Evolutionary conservation across 2,329 filamentous ascomycete species (phyloP).

Genomic region (Alternaria sp.): DNA sequence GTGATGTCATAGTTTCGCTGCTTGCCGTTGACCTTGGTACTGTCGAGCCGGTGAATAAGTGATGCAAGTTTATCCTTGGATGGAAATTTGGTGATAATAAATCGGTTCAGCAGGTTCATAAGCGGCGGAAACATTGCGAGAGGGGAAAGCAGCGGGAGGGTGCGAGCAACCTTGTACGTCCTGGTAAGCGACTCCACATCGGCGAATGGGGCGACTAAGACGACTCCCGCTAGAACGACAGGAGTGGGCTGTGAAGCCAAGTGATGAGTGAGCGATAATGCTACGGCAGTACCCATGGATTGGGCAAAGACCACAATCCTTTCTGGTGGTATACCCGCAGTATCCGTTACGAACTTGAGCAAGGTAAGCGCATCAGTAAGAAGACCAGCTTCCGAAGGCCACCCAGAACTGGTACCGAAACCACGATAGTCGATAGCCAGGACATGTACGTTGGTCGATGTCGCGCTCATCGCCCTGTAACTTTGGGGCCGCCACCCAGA

Average conservation of each 20-base stretch:
- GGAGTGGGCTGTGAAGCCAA: conserved; percentile 53
- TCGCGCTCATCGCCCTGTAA: conserved; percentile 61
- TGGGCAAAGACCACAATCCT: conserved; percentile 66
- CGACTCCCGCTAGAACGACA: conserved; percentile 59
- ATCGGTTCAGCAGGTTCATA: conserved; percentile 52
- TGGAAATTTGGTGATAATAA: conserved; percentile 60
- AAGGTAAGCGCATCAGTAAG: conserved; percentile 61
- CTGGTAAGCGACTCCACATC: conserved; percentile 61
- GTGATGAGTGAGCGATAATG: conserved; percentile 53
- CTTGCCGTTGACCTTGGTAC: conserved; percentile 36
- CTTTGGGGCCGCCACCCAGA: conserved; percentile 62
- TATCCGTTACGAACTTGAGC: conserved; percentile 61
- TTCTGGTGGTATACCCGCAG: conserved; percentile 59
- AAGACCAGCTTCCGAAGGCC: conserved; percentile 62
- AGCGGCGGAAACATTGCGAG: conserved; percentile 55
- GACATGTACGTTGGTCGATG: conserved; percentile 61
- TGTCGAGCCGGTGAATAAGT: conserved; percentile 48
- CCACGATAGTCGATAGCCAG: conserved; percentile 68
- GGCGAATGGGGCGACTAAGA: conserved; percentile 64
- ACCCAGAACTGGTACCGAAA: conserved; percentile 61
- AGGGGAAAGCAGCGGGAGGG: conserved; percentile 61
- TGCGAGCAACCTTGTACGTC: conserved; percentile 64
- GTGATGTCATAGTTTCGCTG: conserved; percentile 53
- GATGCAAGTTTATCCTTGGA: conserved; percentile 57
- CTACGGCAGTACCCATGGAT: conserved; percentile 64